phyloP scores from a whole-genome alignment of 805 yeast genomes.

The Yarrowia osloensis region DNA sequence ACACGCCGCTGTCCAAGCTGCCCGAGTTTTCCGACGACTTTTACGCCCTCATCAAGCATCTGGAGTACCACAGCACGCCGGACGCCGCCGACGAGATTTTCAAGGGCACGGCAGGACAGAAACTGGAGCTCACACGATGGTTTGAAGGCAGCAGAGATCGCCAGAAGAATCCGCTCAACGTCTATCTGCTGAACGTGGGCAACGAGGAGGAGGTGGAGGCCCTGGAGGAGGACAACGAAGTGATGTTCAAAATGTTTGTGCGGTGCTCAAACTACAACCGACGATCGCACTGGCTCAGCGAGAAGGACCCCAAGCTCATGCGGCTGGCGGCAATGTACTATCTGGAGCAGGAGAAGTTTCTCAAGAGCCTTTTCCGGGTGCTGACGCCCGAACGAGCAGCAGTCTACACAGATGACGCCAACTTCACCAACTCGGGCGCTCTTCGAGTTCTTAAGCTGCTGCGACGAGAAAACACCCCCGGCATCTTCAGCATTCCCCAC shows the following conservation, averaged over 20 bases:
- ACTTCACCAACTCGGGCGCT: not conserved
- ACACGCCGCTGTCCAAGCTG: not conserved
- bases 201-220: constrained; percentile 3
- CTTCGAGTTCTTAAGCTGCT: not conserved
- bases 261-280: constrained; percentile 17
- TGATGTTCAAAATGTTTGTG: constrained; percentile 13
- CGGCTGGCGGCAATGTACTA: constrained; percentile 6
- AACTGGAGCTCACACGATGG: constrained; percentile 6
- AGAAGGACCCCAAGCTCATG: constrained; percentile 3
- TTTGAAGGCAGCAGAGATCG: not conserved
- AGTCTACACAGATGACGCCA: not conserved
- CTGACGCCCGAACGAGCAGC: not conserved
- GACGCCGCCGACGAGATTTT: constrained; percentile 9
- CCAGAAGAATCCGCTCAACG: not conserved
- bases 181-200: not conserved
- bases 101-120: constrained; percentile 16
- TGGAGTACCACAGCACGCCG: not conserved
- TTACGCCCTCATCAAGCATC: constrained; percentile 4
- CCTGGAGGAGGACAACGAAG: constrained; percentile 2
- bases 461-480: constrained; percentile 1
- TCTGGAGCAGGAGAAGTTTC: constrained; percentile 8
- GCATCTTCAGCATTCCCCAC: constrained; percentile 7
- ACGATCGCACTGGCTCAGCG: not conserved
- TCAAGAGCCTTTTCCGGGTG: not conserved
- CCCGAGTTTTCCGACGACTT: constrained; percentile 23